Base-by-base conservation (phyloP, 352 stramenopile species). In the Globisporangium middletonii region DNA sequence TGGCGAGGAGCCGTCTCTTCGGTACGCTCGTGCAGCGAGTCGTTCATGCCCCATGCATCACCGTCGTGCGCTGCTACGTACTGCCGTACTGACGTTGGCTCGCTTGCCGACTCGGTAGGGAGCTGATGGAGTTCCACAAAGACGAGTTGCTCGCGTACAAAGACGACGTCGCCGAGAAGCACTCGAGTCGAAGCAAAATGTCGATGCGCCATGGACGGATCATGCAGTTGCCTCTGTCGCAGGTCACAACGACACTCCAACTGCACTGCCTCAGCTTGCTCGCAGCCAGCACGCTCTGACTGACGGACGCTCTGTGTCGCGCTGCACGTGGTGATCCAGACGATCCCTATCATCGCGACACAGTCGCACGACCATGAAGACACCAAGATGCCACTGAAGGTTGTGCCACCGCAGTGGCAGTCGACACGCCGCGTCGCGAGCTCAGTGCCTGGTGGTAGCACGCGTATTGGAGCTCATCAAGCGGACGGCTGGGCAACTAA, bases 101-200 rank as follows among this genome's bases (percentile, higher is more conserved):
- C 9, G 47, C 26, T 27, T 38, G 27, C 28, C 12, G 26, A 15
- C 3, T 19, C 33, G 19, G 16, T 54, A 85, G 72, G 50, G 77
- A 87, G 37, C 62, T 87, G 9, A 89, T 89, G 75, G 77, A 88
- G 57, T 47, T 78, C 6, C 75, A 88, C 61, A 90, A 89, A 43
- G 73, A 88, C 3, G 79, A 93, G 51, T 63, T 93, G 18, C 65
- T 89, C 0, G 77, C 81, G 38, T 75, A 80, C 51, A 88, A 86
- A 55, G 63, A 63, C 1, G 69, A 55, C 15, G 61, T 67, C 8
- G 50, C 59, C 28, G 66, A 46, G 18, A 57, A 46, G 18, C 37
- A 38, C 28, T 58, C 28, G 27, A 35, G 1, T 37, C 41, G 41
- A 19, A 42, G 6, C 16, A 55, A 47, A n/a, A 9, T 12, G 35